Conservation (phyloP, 2,329 filamentous ascomycete genomes). For the Trichoderma sp. region DNA sequence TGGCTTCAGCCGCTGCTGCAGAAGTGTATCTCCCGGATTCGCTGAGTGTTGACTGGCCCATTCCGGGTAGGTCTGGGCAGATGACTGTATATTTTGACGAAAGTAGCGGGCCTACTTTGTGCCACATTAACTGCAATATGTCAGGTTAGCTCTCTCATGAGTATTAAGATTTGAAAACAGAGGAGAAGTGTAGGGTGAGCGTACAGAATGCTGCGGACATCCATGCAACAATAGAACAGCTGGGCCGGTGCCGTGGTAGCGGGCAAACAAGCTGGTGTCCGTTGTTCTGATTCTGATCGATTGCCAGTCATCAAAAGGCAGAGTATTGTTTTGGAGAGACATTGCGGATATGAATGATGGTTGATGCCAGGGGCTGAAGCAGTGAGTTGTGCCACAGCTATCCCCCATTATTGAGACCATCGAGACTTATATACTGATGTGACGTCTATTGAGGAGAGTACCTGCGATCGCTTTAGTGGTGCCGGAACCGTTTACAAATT, state of each 20-base stretch:
- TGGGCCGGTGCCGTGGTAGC: constrained; percentile 9
- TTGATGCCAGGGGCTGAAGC: not conserved
- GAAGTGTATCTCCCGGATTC: constrained; percentile 46
- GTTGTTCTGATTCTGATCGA: constrained; percentile 14
- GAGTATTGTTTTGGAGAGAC: not conserved
- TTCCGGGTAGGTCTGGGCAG: constrained; percentile 47
- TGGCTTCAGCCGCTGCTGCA: constrained; percentile 43
- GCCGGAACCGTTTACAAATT: no score
- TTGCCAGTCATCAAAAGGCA: constrained; percentile 17
- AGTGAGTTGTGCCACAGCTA: not conserved
- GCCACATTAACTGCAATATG: constrained; percentile 38
- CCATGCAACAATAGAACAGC: constrained; percentile 3
- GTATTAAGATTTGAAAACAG: not conserved
- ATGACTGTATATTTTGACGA: constrained; percentile 49
- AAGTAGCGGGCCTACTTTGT: constrained; percentile 44
- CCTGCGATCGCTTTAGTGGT: no score
- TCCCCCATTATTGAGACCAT: not conserved
- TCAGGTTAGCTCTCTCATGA: not conserved
- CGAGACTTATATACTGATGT: no score
- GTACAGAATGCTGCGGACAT: constrained; percentile 21
- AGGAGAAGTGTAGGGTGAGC: not conserved
- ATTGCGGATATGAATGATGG: not conserved
- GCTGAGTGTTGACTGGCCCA: constrained; percentile 46
- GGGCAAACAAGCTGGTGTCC: constrained; percentile 10
- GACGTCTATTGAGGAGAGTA: no score